Percentiles rank a stretch among this genome's conserved stretches.
Evolutionary conservation across 352 stramenopile genomes (phyloP).

Genomic region (Pythium phragmiticola): DNA sequence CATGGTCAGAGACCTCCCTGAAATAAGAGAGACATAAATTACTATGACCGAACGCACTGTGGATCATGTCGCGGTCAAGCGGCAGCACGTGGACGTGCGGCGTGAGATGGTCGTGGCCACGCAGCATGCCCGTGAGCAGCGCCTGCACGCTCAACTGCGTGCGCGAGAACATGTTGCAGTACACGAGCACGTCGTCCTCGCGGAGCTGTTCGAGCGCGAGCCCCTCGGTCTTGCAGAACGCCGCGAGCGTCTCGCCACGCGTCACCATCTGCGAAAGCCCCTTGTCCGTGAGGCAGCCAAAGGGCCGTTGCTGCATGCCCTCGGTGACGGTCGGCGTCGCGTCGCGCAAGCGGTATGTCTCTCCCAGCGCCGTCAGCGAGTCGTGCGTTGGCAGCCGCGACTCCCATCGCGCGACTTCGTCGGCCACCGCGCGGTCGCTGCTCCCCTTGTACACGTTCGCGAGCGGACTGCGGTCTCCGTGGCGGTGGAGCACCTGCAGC

Average conservation of each 20-base stretch:
- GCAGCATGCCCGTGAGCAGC: constrained; percentile 51
- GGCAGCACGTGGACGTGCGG: constrained; percentile 56
- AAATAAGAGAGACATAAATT: too few species aligned
- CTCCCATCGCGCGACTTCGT: constrained; percentile 47
- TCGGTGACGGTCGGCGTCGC: constrained; percentile 20
- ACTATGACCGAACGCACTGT: constrained; percentile 45
- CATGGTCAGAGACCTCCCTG: background rate
- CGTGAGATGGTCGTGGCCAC: constrained; percentile 32
- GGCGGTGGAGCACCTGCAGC: constrained; percentile 76
- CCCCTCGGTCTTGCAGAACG: constrained; percentile 41
- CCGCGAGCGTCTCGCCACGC: constrained; percentile 34
- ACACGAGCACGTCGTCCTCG: constrained; percentile 47
- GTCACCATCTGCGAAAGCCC: constrained; percentile 69
- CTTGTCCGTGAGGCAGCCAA: constrained; percentile 61
- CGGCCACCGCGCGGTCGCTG: constrained; percentile 28
- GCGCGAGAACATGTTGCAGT: constrained; percentile 69
- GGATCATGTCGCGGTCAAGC: constrained; percentile 74
- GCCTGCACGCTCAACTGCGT: constrained; percentile 80
- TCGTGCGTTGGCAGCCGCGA: constrained; percentile 39
- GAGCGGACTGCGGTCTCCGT: constrained; percentile 78
- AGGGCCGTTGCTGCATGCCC: constrained; percentile 53
- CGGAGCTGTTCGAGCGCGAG: constrained; percentile 40
- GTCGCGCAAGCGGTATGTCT: constrained; percentile 30
- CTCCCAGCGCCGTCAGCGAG: constrained; percentile 39
- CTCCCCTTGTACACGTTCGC: constrained; percentile 60